Base-by-base conservation (phyloP, 805 yeast species). In the Lipomyces orientalis region DNA sequence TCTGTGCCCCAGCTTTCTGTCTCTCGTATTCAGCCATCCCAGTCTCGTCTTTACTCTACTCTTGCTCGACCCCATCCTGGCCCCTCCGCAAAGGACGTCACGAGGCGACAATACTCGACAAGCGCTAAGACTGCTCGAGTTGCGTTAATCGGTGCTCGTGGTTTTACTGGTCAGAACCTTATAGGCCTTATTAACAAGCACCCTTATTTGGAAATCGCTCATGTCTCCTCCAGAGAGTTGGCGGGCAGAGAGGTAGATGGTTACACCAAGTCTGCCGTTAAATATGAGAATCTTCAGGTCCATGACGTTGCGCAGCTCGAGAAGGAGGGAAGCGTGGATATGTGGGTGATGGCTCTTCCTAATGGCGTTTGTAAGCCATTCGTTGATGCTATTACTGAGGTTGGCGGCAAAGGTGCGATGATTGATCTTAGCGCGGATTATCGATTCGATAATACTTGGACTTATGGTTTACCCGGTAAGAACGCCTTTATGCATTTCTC, bases 281-380 rank as follows among this genome's bases (percentile, higher is more conserved):
- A 90, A 66, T 95, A 95, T 80, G 91, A 91, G 69, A 95, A 93
- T 79, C 83, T 95, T 74, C 93, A 89, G 76, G 85, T 89, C 57
- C 97, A 92, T 75, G 98, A 95, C 74, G 89, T 95, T 72, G 87
- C 87, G 76, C 81, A 83, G 71, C 81, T 95, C 70, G 99, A 94
- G 79, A 84, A 87, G 71, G 82, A 87, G 59, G 86, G 88, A 60
- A 90, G 86, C 63, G 91, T 95, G 66, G 99, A 95, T 76, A 89
- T 93, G 62, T 95, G 99, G 99, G 97, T 96, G 34, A 95, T 96
- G 99, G 99, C 99, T 1, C 85, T 95, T 75, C 99, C 99, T 71
- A 95, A 95, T 78, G 98, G 97, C 60, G 97, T 95, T 51, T 95
- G 98, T 76, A 77, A 79, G 76, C 84, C 84, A n/a, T 81, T 82